phyloP scores from a whole-genome alignment of 768 basidiomycete species.

The Pleurotus giganteus region DNA sequence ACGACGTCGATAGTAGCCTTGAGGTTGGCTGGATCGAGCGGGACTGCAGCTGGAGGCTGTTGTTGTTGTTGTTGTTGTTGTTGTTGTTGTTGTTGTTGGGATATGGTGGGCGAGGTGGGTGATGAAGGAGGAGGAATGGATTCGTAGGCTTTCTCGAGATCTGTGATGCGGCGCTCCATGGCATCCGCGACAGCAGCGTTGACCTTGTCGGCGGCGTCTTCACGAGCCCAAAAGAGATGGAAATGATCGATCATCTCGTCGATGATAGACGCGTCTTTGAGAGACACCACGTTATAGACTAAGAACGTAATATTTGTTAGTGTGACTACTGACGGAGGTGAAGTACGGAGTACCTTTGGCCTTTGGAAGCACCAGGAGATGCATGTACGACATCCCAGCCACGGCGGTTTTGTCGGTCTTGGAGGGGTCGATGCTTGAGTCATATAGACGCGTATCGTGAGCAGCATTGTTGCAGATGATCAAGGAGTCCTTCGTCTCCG shows the following conservation, averaged over 20 bases:
- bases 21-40: background rate
- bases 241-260: slow-evolving; percentile 15
- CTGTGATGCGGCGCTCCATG: slow-evolving; percentile 1
- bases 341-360: slow-evolving; percentile 8
- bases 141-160: background rate
- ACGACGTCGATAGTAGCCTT: background rate
- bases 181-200: slow-evolving; percentile 2
- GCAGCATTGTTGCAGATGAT: slow-evolving; percentile 13
- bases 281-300: slow-evolving; percentile 7
- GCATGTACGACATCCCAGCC: slow-evolving; percentile 16
- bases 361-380: slow-evolving; percentile 13
- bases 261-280: slow-evolving; percentile 9
- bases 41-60: background rate
- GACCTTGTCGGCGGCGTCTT: background rate
- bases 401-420: slow-evolving; percentile 1
- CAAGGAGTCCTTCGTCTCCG: slow-evolving; percentile 4
- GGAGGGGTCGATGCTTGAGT: slow-evolving; percentile 2
- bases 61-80: background rate
- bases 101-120: too few relatives aligned
- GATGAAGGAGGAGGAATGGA: too few relatives aligned
- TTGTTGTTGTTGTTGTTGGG: background rate
- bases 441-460: slow-evolving; percentile 13
- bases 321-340: background rate
- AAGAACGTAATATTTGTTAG: too few relatives aligned
- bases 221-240: slow-evolving; percentile 4